phyloP scores from a whole-genome alignment of 208 protist species.

The Porcisia deanei region DNA sequence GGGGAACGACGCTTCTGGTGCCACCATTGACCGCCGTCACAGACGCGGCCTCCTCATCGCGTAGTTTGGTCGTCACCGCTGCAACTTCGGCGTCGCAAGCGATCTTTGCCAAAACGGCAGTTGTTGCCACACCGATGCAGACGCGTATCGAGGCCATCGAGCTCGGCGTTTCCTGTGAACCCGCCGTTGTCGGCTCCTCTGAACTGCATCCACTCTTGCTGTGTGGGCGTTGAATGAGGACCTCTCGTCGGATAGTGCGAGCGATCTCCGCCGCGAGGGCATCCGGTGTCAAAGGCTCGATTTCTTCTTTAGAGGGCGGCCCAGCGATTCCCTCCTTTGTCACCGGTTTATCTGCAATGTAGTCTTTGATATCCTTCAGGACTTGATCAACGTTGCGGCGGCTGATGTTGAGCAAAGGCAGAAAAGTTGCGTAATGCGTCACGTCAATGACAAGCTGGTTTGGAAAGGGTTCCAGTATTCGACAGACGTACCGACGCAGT shows the following conservation, averaged over 20 bases:
- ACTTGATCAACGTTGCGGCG: constrained; percentile 40
- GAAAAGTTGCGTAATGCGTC: constrained; percentile 44
- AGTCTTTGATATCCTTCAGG: constrained; percentile 24
- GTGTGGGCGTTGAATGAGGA: constrained; percentile 17
- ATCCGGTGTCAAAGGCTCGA: constrained; percentile 37
- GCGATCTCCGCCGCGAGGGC: constrained; percentile 43
- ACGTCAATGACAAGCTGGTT: constrained; percentile 57
- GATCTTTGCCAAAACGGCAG: constrained; percentile 78
- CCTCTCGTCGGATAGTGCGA: constrained; percentile 34
- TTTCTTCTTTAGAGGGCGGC: constrained; percentile 11
- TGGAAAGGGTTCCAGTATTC: constrained; percentile 36
- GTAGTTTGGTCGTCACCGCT: constrained; percentile 11
- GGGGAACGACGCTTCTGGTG: background rate
- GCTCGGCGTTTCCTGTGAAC: background rate
- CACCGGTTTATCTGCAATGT: constrained; percentile 22
- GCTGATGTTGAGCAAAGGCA: constrained; percentile 31
- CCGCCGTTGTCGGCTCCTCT: background rate
- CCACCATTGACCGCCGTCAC: background rate
- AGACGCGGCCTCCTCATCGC: background rate
- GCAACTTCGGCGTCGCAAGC: constrained; percentile 70
- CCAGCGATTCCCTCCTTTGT: constrained; percentile 25
- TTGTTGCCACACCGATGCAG: constrained; percentile 69
- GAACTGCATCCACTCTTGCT: background rate
- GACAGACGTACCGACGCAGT: constrained; percentile 40
- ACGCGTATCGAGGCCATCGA: constrained; percentile 22